A percentile compares a stretch with the other conserved stretches of the same genome.
Evolutionary conservation across 2,329 filamentous ascomycete species (phyloP).

Genomic region (Aspergillus felis): DNA sequence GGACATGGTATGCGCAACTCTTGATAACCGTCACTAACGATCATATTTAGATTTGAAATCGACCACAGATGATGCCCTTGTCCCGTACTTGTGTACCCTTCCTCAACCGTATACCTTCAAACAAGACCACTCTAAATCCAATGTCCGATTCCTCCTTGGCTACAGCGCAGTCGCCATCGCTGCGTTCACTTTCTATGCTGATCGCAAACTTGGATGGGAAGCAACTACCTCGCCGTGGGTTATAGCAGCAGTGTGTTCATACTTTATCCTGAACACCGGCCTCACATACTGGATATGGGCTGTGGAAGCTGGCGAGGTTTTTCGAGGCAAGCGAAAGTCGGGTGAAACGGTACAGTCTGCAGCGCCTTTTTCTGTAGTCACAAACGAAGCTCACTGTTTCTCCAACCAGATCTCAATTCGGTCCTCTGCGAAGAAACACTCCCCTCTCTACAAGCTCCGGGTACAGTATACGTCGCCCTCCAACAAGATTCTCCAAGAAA

Average conservation of each 20-base stretch:
- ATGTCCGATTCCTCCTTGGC: slow-evolving; percentile 78
- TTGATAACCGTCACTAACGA: slow-evolving; percentile 7
- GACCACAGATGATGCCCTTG: slow-evolving; percentile 89
- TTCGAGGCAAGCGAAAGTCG: slow-evolving; percentile 68
- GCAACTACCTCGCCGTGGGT: slow-evolving; percentile 73
- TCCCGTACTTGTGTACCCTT: slow-evolving; percentile 89
- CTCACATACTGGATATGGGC: slow-evolving; percentile 82
- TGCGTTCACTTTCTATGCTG: slow-evolving; percentile 80
- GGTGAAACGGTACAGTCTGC: slow-evolving; percentile 54
- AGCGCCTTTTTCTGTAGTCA: not conserved
- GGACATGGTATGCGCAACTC: not conserved
- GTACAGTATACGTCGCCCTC: slow-evolving; percentile 48
- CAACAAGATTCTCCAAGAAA: slow-evolving; percentile 40
- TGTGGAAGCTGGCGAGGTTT: slow-evolving; percentile 78
- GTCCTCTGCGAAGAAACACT: slow-evolving; percentile 71
- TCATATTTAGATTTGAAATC: slow-evolving; percentile 76
- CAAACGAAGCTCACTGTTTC: slow-evolving; percentile 1
- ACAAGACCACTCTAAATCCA: slow-evolving; percentile 74
- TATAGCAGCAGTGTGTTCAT: slow-evolving; percentile 70
- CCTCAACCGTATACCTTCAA: slow-evolving; percentile 59
- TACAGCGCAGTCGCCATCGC: slow-evolving; percentile 78
- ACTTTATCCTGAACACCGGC: slow-evolving; percentile 71
- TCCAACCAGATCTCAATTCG: slow-evolving; percentile 63
- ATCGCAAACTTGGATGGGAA: slow-evolving; percentile 90
- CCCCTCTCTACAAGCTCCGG: slow-evolving; percentile 73